Conservation (phyloP, 1,139 yeast species). For the Hyphopichia wangnamkhiaoensis region DNA sequence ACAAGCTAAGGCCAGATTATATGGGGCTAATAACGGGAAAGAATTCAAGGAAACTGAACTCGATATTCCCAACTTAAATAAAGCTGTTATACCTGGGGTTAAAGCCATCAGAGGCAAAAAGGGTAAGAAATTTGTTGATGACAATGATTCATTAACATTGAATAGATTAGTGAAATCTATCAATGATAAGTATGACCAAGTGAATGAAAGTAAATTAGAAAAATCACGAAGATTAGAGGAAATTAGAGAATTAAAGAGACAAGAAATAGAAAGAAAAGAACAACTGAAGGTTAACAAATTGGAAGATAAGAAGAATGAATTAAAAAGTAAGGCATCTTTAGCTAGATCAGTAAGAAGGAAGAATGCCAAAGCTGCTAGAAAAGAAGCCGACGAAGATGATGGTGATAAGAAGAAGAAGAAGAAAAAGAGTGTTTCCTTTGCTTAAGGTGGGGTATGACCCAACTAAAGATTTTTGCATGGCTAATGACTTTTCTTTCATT, state of each 20-base stretch:
- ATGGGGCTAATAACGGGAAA: constrained; percentile 68
- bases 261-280: constrained; percentile 86
- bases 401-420: constrained; percentile 33
- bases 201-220: constrained; percentile 89
- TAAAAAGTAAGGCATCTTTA: constrained; percentile 66
- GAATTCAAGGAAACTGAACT: constrained; percentile 77
- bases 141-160: constrained; percentile 63
- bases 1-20: constrained; percentile 61
- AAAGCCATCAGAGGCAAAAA: constrained; percentile 79
- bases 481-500: background rate
- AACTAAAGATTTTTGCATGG: background rate
- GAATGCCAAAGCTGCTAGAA: constrained; percentile 55
- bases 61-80: constrained; percentile 75
- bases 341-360: constrained; percentile 73
- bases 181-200: constrained; percentile 76
- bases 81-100: constrained; percentile 84
- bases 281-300: constrained; percentile 65
- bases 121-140: constrained; percentile 86
- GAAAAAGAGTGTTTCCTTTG: constrained; percentile 47
- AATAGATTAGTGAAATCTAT: constrained; percentile 75
- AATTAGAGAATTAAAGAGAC: constrained; percentile 79
- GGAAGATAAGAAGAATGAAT: constrained; percentile 75
- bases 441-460: constrained; percentile 18
- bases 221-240: constrained; percentile 87
- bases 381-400: constrained; percentile 26